These are phyloP conservation scores for Calonectria honghensis DNA, from an alignment of 2,329 filamentous ascomycete species.

Conservation along the genomic window DNA sequence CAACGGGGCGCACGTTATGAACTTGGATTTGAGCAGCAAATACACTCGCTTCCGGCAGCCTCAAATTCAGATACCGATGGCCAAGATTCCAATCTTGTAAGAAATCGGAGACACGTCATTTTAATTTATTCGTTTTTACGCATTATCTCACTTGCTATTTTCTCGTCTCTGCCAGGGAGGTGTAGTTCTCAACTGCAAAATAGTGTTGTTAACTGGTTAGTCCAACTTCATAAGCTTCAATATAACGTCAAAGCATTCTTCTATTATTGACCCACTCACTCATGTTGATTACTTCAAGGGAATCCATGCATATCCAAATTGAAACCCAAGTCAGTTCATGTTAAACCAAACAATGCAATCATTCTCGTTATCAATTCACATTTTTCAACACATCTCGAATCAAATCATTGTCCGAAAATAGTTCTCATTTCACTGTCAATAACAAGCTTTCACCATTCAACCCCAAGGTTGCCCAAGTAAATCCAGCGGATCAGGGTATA, in stretches of 20 bases:
- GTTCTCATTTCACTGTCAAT: slow-evolving; percentile 1
- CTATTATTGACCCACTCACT: neutral
- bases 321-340: neutral
- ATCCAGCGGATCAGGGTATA: slow-evolving; percentile 48
- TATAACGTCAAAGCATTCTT: neutral
- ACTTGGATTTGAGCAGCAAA: neutral
- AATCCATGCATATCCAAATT: neutral
- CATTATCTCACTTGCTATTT: neutral
- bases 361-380: neutral
- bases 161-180: neutral
- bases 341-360: neutral
- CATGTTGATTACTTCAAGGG: neutral
- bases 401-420: neutral
- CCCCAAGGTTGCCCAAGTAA: slow-evolving; percentile 28
- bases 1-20: neutral
- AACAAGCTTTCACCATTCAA: slow-evolving; percentile 1
- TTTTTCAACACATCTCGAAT: neutral
- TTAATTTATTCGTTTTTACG: neutral
- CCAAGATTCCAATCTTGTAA: neutral
- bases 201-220: neutral
- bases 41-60: neutral
- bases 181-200: neutral
- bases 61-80: neutral
- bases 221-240: neutral
- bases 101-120: neutral